Evolutionary conservation across 371 early-diverging fungal genomes (phyloP), one percentile per base, ranked within the genome.

Genomic region (Haplosporangium sp.): DNA sequence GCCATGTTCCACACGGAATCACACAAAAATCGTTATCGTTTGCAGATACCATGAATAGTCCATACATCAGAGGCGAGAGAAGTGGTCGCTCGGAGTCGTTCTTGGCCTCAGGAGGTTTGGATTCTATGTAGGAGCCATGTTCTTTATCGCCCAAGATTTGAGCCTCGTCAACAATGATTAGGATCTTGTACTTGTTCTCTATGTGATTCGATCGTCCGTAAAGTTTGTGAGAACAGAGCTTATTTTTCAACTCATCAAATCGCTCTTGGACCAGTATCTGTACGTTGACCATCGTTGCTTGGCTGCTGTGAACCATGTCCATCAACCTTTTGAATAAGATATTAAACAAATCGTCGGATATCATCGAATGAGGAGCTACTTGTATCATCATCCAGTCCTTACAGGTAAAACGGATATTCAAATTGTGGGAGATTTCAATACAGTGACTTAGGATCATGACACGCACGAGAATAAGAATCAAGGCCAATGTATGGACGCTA

Each of bases 81-180:
- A 75, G 53, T 44, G 76, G 71, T 53, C 67, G 70, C 59, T 40
- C 37, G 15, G 38, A 2, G 19, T 19, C 20, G 61, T n/a, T 7
- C 17, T 10, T 3, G 34, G 27, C 27, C 38, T 57, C 59, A 39
- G 58, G 42, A 17, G 38, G 1, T 27, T 27, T 65, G 42, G 8
- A 56, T 58, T 20, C 53, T 59, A 61, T 38, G n/a, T 35, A 55
- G 8, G 19, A 56, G 34, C 69, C 75, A 48, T 45, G 69, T 3
- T 62, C 63, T 9, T 55, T 15, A 0, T 69, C 63, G 55, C 67
- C 67, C 34, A 76, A 67, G 57, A 35, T 71, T 59, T 76, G 76
- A 15, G 76, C 76, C 19, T 76, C 76, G 47, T 76, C 76, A 63
- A 75, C 27, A 48, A 69, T 69, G 6, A 69, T 19, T 69, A 69